Evolutionary conservation across 1,139 yeast species (phyloP), one percentile per base, ranked within the genome.

Genomic region (Arxiozyma bovina): DNA sequence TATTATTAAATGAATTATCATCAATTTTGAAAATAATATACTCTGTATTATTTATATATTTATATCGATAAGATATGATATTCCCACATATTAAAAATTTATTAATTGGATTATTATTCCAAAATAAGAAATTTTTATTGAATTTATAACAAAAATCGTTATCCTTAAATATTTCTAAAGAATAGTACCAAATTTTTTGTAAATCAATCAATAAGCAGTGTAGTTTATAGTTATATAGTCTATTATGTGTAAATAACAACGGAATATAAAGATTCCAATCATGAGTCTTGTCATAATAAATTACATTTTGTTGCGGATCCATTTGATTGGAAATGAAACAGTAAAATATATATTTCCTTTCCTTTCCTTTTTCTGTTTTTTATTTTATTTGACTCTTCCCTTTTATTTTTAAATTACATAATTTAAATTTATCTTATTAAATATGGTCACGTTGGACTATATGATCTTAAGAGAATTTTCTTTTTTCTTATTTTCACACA

Each of bases 41-140:
- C 25, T 65, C 67, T 21, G 54, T 55, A 15, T 53, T 51, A 21
- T 57, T 55, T 7, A 57, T 58, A 48, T 54, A 54, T 47, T 52
- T 61, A 53, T 55, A 58, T 47, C 57, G 57, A 48, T 60, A 56
- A 12, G 61, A 60, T 43, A 59, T 54, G n/a, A 63, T 59, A 9
- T 49, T 52, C 1, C 69, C 70, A 43, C 57, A 22, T 3, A 66
- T 52, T 4, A 53, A 48, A 11, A 66, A 50, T 40, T 53, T 53
- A 17, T 54, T 54, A 2, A 66, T 44, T 9, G 70, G 69, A 52
- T 63, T 62, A 53, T 66, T 66, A 41, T 55, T 53, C 53, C 60
- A 58, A 30, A 65, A 61, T 27, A 66, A 51, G 11, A 15, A 34
- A 17, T 43, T 20, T 11, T 50, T n/a, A 21, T 34, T 34, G 12